Evolutionary conservation across 179 eudicot species (phyloP).

Genomic region (Amaranthus tricolor): DNA sequence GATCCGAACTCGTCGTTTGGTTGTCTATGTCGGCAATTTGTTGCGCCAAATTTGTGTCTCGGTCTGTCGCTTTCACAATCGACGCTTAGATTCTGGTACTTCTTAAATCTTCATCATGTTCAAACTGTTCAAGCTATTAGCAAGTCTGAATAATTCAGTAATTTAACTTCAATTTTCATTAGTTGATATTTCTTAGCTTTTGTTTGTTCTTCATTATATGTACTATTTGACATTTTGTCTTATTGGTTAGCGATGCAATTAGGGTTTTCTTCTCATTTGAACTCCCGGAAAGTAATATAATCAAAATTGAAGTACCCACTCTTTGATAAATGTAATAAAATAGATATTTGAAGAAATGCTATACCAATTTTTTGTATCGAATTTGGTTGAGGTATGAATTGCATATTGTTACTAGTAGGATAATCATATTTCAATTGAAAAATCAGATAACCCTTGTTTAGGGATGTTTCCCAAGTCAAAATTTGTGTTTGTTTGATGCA

Average conservation of each 20-base stretch:
- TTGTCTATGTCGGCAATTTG: background rate
- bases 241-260: too few species aligned
- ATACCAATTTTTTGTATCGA: too few species aligned
- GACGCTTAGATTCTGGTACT: constrained; percentile 35
- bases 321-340: too few species aligned
- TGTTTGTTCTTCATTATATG: background rate
- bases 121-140: too few species aligned
- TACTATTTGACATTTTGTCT: background rate
- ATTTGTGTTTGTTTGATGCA: background rate
- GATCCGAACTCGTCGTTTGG: too few species aligned
- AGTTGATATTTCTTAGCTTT: background rate
- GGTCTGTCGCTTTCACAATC: background rate
- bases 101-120: background rate
- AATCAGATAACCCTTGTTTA: too few species aligned
- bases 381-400: background rate
- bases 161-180: background rate
- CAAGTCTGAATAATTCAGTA: background rate
- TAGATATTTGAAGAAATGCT: too few species aligned
- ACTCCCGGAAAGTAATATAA: too few species aligned
- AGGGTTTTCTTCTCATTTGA: too few species aligned
- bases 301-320: too few species aligned
- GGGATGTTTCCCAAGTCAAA: background rate
- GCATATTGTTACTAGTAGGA: background rate
- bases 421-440: background rate
- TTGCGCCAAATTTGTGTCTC: background rate